Evolutionary conservation across 176 grass and related monocot genomes (phyloP).

Genomic region (Dendrocalamus sinicus): DNA sequence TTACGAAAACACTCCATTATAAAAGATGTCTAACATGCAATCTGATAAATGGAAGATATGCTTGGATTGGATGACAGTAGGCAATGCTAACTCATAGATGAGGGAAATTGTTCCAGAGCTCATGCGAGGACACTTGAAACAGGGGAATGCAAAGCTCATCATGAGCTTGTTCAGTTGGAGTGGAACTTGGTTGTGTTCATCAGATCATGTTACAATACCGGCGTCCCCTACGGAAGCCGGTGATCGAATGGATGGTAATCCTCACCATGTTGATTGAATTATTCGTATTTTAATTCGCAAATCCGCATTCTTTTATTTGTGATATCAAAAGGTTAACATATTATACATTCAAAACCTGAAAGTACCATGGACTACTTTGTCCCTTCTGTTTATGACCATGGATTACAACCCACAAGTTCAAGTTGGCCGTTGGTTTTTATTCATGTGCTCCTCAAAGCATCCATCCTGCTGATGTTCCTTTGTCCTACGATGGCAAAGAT

Average conservation of each 20-base stretch:
- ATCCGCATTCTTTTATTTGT: neutral
- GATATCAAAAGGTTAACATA: neutral
- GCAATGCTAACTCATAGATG: neutral
- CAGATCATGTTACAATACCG: neutral
- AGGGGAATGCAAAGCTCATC: neutral
- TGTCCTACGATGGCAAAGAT: neutral
- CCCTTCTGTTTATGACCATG: neutral
- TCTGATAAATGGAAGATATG: neutral
- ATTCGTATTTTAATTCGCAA: neutral
- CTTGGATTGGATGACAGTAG: neutral
- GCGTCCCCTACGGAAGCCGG: neutral
- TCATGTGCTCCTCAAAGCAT: constrained; percentile 2
- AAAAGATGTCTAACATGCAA: neutral
- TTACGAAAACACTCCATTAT: neutral
- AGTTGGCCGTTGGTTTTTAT: constrained; percentile 9
- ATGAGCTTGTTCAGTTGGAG: neutral
- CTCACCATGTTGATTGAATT: neutral
- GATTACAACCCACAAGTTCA: neutral
- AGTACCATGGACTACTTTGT: neutral
- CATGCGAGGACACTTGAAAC: neutral
- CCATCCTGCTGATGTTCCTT: neutral
- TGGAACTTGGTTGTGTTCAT: neutral
- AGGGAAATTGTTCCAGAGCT: neutral
- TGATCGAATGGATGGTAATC: neutral
- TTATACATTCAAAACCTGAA: neutral